These are phyloP conservation scores for Pterocarpus macrocarpus DNA, from an alignment of 306 rosid species.

Conservation along the genomic window DNA sequence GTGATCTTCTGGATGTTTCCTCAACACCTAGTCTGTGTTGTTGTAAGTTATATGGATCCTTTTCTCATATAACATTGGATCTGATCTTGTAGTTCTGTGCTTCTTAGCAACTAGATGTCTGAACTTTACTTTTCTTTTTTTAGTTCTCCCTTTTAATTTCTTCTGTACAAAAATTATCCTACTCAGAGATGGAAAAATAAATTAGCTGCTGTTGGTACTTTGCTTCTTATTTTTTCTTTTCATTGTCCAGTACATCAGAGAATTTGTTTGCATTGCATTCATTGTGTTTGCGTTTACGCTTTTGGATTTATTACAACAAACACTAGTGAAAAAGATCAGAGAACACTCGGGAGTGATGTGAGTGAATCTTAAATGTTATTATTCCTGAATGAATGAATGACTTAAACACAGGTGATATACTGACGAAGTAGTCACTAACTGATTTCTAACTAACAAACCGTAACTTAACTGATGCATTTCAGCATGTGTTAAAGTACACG, in stretches of 20 bases:
- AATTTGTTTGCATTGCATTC: not conserved
- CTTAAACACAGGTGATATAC: no score
- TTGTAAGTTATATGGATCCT: slow-evolving; percentile 66
- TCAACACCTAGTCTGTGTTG: slow-evolving; percentile 44
- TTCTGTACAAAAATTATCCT: slow-evolving; percentile 58
- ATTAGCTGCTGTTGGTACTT: not conserved
- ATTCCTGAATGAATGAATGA: no score
- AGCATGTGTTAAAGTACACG: no score
- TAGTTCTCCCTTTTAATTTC: not conserved
- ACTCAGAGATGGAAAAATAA: slow-evolving; percentile 35
- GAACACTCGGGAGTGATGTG: no score
- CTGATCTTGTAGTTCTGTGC: slow-evolving; percentile 52
- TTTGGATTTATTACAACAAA: no score
- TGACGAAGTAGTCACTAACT: no score
- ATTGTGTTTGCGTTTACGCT: no score
- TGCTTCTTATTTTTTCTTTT: not conserved
- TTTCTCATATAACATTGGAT: slow-evolving; percentile 49
- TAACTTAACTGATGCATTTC: no score
- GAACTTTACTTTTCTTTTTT: not conserved
- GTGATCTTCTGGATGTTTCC: slow-evolving; percentile 37
- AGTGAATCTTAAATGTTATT: no score
- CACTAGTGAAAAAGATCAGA: no score
- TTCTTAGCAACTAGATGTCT: slow-evolving; percentile 28
- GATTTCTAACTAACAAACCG: no score
- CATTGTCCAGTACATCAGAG: not conserved